These are phyloP conservation scores for Eucalyptus brandiana DNA, from an alignment of 345 rosid genomes.

Conservation along the genomic window DNA sequence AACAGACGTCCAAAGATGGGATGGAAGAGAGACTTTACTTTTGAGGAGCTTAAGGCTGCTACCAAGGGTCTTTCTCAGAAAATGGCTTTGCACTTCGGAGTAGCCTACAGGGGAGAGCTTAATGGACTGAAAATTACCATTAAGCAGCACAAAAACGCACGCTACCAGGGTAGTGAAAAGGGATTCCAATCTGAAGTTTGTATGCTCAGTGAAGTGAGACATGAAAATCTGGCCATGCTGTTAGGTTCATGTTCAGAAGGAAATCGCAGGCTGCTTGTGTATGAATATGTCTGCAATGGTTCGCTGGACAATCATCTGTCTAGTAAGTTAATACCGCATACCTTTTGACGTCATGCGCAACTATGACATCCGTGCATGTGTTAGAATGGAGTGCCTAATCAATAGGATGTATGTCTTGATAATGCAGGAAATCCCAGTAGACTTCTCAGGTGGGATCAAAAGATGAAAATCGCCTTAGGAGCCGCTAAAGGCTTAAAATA, in stretches of 20 bases:
- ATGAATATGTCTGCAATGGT: constrained; percentile 45
- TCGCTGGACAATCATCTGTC: constrained; percentile 46
- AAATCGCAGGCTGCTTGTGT: constrained; percentile 39
- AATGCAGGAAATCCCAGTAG: constrained; percentile 28
- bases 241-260: constrained; percentile 53
- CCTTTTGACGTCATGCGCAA: background rate
- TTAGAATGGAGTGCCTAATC: background rate
- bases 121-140: background rate
- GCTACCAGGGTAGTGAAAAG: background rate
- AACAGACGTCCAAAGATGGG: background rate
- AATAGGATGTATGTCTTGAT: background rate
- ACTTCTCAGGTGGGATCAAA: constrained; percentile 35
- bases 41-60: background rate
- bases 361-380: background rate
- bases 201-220: constrained; percentile 40
- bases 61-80: background rate
- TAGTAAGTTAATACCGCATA: background rate
- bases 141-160: background rate
- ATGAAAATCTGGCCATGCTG: constrained; percentile 45
- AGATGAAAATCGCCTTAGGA: constrained; percentile 48
- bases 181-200: constrained; percentile 46
- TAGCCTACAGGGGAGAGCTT: background rate
- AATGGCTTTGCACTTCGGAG: background rate
- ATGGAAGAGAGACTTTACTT: background rate
- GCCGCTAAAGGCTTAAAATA: constrained; percentile 41